Evolutionary conservation across 192 early-diverging fungal genomes (phyloP).

Genomic region (Backusella luteola): DNA sequence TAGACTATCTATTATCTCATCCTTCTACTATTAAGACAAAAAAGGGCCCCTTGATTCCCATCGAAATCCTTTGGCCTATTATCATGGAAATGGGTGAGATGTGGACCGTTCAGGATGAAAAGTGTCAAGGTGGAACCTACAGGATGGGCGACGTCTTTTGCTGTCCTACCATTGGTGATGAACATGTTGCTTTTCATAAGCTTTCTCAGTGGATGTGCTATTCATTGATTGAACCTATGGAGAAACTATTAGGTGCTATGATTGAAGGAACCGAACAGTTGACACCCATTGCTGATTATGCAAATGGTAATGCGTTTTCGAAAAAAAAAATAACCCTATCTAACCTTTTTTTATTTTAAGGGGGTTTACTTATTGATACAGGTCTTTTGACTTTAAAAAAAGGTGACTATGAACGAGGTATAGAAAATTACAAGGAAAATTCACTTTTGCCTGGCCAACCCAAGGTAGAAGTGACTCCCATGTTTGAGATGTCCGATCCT

Average conservation of each 20-base stretch:
- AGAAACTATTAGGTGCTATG: slow-evolving; percentile 41
- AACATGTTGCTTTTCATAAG: slow-evolving; percentile 84
- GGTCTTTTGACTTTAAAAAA: slow-evolving; percentile 69
- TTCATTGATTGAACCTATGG: slow-evolving; percentile 83
- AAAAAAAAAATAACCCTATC: not conserved
- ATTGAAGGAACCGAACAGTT: slow-evolving; percentile 69
- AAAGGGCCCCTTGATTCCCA: slow-evolving; percentile 41
- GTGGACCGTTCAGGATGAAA: slow-evolving; percentile 73
- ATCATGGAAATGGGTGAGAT: slow-evolving; percentile 77
- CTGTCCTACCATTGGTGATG: slow-evolving; percentile 26
- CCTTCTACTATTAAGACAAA: slow-evolving; percentile 42
- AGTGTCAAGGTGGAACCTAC: slow-evolving; percentile 70
- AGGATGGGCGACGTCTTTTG: slow-evolving; percentile 35
- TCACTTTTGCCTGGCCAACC: slow-evolving; percentile 35
- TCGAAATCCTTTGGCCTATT: slow-evolving; percentile 77
- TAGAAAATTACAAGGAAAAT: slow-evolving; percentile 49
- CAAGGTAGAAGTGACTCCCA: slow-evolving; percentile 52
- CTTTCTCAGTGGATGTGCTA: slow-evolving; percentile 95
- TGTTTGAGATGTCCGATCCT: slow-evolving; percentile 77
- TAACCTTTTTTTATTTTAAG: slow-evolving; percentile 19
- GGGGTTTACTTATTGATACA: slow-evolving; percentile 86
- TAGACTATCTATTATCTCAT: slow-evolving; percentile 66
- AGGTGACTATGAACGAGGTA: slow-evolving; percentile 53
- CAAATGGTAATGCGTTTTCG: slow-evolving; percentile 56
- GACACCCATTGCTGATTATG: slow-evolving; percentile 85